A percentile compares a stretch with the other conserved stretches of the same genome.
phyloP scores from a whole-genome alignment of 2,329 filamentous ascomycete genomes.

The Plectosphaerella sp. region DNA sequence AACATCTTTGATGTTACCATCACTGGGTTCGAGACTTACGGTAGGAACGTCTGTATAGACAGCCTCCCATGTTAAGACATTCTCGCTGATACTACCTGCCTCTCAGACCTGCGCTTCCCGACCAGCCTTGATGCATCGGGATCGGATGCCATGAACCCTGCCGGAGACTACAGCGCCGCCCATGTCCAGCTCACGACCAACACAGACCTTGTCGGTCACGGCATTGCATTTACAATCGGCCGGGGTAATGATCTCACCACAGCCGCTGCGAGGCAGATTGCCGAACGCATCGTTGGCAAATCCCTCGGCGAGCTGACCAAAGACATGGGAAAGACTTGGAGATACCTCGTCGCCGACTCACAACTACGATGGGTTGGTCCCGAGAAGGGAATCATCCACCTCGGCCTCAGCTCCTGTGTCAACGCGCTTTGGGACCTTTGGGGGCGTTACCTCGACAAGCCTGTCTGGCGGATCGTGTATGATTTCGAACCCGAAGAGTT shows the following conservation, averaged over 20 bases:
- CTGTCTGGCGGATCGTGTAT: slow-evolving; percentile 84
- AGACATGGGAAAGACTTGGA: slow-evolving; percentile 86
- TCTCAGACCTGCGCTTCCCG: slow-evolving; percentile 72
- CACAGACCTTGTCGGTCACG: slow-evolving; percentile 65
- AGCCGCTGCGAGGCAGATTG: slow-evolving; percentile 73
- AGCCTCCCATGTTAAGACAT: neutral
- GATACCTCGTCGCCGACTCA: slow-evolving; percentile 81
- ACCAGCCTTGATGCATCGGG: slow-evolving; percentile 95
- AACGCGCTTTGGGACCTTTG: slow-evolving; percentile 96
- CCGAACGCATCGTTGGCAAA: slow-evolving; percentile 68
- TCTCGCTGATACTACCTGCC: slow-evolving; percentile 22
- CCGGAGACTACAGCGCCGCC: slow-evolving; percentile 87
- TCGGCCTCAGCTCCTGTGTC: slow-evolving; percentile 82
- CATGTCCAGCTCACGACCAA: slow-evolving; percentile 89
- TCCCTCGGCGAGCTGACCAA: slow-evolving; percentile 72
- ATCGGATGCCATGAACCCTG: slow-evolving; percentile 94
- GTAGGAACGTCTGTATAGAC: slow-evolving; percentile 31
- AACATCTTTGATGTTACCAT: slow-evolving; percentile 60
- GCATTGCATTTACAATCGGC: slow-evolving; percentile 84
- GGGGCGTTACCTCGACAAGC: slow-evolving; percentile 81
- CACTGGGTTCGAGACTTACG: slow-evolving; percentile 65
- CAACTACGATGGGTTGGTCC: slow-evolving; percentile 92
- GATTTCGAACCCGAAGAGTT: slow-evolving; percentile 89
- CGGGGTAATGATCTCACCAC: slow-evolving; percentile 92
- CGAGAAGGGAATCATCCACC: slow-evolving; percentile 90